Conservation (phyloP, 495 filamentous ascomycete species). For the Aspergillus ostianus region DNA sequence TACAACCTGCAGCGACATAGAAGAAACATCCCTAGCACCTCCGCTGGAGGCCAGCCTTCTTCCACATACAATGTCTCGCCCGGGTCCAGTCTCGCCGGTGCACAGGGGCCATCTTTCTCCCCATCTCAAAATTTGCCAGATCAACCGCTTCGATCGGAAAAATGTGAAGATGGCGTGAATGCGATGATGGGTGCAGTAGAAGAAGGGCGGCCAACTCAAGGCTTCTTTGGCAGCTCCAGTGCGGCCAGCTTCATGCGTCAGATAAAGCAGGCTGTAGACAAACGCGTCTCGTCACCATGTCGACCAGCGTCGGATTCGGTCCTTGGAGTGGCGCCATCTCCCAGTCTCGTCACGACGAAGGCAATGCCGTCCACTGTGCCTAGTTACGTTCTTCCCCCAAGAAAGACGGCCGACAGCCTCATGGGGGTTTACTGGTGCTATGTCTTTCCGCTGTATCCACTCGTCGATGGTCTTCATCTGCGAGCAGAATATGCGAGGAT, state of each 20-base stretch:
- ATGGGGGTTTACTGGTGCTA: slow-evolving; percentile 42
- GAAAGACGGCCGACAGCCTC: slow-evolving; percentile 39
- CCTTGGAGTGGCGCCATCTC: slow-evolving; percentile 12
- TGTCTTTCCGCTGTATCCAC: slow-evolving; percentile 42
- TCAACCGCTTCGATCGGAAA: neutral
- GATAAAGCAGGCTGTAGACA: slow-evolving; percentile 37
- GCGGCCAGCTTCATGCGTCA: slow-evolving; percentile 40
- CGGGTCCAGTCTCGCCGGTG: neutral
- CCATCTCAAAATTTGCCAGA: neutral
- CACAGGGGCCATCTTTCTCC: neutral
- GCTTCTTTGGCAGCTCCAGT: slow-evolving; percentile 39
- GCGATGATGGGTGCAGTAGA: slow-evolving; percentile 42
- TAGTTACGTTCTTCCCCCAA: slow-evolving; percentile 38
- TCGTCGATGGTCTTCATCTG: slow-evolving; percentile 32
- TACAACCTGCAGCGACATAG: slow-evolving; percentile 1
- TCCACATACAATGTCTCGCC: slow-evolving; percentile 10
- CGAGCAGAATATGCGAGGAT: slow-evolving; percentile 33
- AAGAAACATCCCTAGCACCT: neutral
- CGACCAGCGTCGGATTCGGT: slow-evolving; percentile 17
- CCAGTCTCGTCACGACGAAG: slow-evolving; percentile 17
- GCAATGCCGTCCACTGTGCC: slow-evolving; percentile 11
- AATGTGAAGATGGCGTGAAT: slow-evolving; percentile 28
- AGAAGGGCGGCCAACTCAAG: slow-evolving; percentile 33
- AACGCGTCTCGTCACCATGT: slow-evolving; percentile 26
- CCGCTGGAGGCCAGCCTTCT: slow-evolving; percentile 5